Evolutionary conservation across 768 basidiomycete species (phyloP), one percentile per base, ranked within the genome.

Genomic region (Leccinum arenicola): DNA sequence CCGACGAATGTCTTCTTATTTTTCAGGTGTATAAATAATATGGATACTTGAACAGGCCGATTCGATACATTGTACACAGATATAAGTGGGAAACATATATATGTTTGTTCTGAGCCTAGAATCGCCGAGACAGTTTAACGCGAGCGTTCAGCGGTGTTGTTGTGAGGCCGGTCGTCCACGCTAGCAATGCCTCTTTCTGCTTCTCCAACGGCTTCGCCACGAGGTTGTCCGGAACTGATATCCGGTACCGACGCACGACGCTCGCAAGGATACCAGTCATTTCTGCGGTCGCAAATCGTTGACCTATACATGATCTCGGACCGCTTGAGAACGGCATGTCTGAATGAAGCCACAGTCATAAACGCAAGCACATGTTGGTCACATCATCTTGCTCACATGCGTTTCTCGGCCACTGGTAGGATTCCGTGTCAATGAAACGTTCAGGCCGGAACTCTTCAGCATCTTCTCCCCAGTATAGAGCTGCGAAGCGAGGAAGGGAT

Each of bases 391-490:
- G 8, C 79, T 74, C 23, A 48, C 47, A 48, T 25, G 19, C 47
- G 14, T 19, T 12, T 48, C 47, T 48, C 21, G 47, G 47, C 47
- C 47, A 48, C n/a, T 74, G 73, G 56, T 83, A 82, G 1, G 74
- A 68, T 6, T 75, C 75, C 0, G 79, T 81, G 54, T 83, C 82
- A 27, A 84, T 72, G 65, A 83, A 84, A 0, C 79, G 76, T 49
- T 80, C 78, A 0, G 81, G 81, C 50, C 69, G 81, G 72, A 82
- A 84, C 19, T 76, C 74, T 10, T 59, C 67, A 0, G 57, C 72
- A 54, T 83, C 81, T 12, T 73, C 66, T 6, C 82, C 82, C 82
- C 82, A 83, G 50, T 80, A 74, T 17, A 80, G 68, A 3, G 79
- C 82, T 84, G 49, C 8, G n/a, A 11, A 1, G 7, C 3, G 7